Conservation (phyloP, 2,329 filamentous ascomycete species). For the Aspergillus awamori region DNA sequence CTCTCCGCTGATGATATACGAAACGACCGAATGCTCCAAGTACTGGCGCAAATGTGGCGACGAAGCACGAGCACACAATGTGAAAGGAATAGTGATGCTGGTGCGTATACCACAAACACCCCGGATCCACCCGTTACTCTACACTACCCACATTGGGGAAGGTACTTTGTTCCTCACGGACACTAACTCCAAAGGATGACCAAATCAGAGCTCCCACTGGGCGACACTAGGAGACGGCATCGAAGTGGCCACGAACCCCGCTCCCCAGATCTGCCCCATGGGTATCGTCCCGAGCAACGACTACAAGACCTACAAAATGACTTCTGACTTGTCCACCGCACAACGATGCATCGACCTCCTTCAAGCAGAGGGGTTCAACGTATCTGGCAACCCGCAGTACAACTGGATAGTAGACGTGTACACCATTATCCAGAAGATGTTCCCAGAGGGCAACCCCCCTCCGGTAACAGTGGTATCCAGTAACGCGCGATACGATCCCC, state of each 20-base stretch:
- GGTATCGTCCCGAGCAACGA: not conserved
- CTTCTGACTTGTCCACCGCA: not conserved
- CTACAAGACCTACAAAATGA: not conserved
- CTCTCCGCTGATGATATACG: not conserved
- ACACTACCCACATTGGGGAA: not conserved
- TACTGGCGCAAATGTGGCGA: constrained; percentile 4
- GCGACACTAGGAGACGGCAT: not conserved
- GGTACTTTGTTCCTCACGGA: not conserved
- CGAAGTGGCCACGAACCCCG: not conserved
- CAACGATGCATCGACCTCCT: not conserved
- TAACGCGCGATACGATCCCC: constrained; percentile 42
- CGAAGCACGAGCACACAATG: not conserved
- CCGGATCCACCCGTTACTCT: not conserved
- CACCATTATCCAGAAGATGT: not conserved
- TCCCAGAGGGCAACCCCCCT: not conserved
- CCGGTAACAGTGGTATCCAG: not conserved
- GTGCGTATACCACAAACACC: not conserved
- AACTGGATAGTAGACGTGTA: not conserved
- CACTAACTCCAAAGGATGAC: not conserved
- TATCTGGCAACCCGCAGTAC: not conserved
- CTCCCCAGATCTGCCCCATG: not conserved
- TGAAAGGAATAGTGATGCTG: not conserved
- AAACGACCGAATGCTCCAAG: not conserved
- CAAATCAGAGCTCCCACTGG: not conserved
- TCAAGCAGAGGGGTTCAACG: not conserved